Percentiles rank a stretch among this genome's conserved stretches.
Conservation (phyloP, 129 eudicot genomes). For the Gnaphalium uliginosum region DNA sequence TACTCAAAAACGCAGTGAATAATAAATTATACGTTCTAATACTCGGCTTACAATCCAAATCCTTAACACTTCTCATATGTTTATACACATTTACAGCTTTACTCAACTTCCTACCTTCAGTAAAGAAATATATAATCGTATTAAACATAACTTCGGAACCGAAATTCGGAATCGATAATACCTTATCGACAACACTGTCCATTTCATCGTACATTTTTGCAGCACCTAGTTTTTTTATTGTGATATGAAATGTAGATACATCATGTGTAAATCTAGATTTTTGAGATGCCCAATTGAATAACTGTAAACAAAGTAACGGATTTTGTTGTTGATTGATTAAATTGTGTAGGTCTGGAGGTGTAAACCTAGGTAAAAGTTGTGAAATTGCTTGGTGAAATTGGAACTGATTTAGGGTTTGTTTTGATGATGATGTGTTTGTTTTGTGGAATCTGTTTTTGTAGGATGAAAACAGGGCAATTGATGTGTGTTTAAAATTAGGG, state of each 20-base stretch:
- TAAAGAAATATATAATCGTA: slow-evolving; percentile 67
- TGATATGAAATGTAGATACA: slow-evolving; percentile 58
- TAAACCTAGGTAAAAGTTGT: slow-evolving; percentile 70
- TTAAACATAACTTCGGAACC: slow-evolving; percentile 74
- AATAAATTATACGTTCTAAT: slow-evolving; percentile 77
- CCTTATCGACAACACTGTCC: slow-evolving; percentile 64
- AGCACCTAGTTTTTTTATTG: slow-evolving; percentile 76
- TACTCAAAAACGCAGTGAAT: slow-evolving; percentile 69
- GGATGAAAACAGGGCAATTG: slow-evolving; percentile 40
- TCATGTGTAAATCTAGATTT: slow-evolving; percentile 75
- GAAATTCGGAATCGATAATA: slow-evolving; percentile 50
- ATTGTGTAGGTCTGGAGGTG: slow-evolving; percentile 61
- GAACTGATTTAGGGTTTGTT: slow-evolving; percentile 52
- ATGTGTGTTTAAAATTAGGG: slow-evolving; percentile 20
- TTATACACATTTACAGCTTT: slow-evolving; percentile 68
- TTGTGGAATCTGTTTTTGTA: slow-evolving; percentile 47
- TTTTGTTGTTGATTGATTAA: slow-evolving; percentile 53
- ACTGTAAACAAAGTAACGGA: slow-evolving; percentile 72
- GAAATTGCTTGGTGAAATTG: slow-evolving; percentile 51
- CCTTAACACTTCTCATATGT: slow-evolving; percentile 61
- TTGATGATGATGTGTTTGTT: slow-evolving; percentile 47
- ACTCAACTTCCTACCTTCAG: slow-evolving; percentile 67
- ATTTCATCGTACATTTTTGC: slow-evolving; percentile 79
- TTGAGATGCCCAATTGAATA: slow-evolving; percentile 79
- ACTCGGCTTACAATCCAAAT: slow-evolving; percentile 71